phyloP scores from a whole-genome alignment of 2,329 filamentous ascomycete species.

The Curvularia hawaiiensis region DNA sequence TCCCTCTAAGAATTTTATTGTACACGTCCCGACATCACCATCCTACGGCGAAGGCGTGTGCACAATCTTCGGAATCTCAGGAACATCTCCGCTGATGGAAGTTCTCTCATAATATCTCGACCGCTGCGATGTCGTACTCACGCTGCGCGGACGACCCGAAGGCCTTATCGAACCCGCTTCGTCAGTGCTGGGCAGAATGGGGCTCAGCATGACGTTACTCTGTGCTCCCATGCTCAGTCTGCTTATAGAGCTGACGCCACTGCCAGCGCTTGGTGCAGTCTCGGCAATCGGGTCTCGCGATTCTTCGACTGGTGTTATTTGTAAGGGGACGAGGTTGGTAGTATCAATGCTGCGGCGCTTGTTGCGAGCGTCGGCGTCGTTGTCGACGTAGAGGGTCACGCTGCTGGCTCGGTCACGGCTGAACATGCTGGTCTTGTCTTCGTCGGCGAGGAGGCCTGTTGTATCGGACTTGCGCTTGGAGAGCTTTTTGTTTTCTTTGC shows the following conservation, averaged over 20 bases:
- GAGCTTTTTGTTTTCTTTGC: constrained; percentile 34
- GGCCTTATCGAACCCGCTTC: constrained; percentile 23
- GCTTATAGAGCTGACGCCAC: constrained; percentile 27
- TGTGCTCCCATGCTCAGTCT: constrained; percentile 23
- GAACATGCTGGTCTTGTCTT: constrained; percentile 44
- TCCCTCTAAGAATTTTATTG: background rate
- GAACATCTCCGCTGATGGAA: constrained; percentile 24
- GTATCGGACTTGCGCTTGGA: constrained; percentile 27
- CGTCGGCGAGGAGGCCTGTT: constrained; percentile 33
- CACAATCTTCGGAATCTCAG: constrained; percentile 39
- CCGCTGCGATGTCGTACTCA: constrained; percentile 33
- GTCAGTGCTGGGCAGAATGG: constrained; percentile 31
- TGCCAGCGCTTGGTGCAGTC: constrained; percentile 16
- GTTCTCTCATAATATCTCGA: constrained; percentile 40
- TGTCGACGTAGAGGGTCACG: constrained; percentile 39
- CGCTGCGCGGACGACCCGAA: constrained; percentile 30
- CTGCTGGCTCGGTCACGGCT: constrained; percentile 35
- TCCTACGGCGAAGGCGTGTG: constrained; percentile 31
- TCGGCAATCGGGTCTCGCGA: constrained; percentile 16
- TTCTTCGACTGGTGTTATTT: constrained; percentile 33
- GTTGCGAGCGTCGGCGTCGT: constrained; percentile 23
- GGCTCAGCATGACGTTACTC: constrained; percentile 26
- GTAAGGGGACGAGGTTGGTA: constrained; percentile 34
- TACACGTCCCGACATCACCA: background rate
- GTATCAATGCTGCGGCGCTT: constrained; percentile 32